Evolutionary conservation across 164 flowering plant genomes (phyloP).

Genomic region (Sextonia rubra): DNA sequence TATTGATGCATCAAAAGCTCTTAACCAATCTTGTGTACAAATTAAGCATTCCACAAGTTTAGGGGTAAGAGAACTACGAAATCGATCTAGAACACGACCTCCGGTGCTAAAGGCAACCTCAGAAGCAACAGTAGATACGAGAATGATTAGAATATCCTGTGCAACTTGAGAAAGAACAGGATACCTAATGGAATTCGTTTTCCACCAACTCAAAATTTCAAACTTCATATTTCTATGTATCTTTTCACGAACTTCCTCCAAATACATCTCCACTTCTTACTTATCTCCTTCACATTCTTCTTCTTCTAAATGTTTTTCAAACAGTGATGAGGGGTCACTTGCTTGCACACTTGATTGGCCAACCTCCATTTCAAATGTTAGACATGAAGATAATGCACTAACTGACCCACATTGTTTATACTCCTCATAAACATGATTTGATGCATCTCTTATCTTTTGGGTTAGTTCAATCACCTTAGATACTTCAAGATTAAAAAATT

Average conservation of each 20-base stretch:
- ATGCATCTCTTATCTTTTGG: neutral
- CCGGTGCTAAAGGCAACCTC: slow-evolving; percentile 1
- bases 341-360: neutral
- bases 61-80: neutral
- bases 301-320: neutral
- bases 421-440: neutral
- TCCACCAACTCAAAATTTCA: neutral
- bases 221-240: too few species aligned
- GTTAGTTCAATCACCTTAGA: neutral
- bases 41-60: neutral
- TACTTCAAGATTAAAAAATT: too few species aligned
- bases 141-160: neutral
- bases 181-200: neutral
- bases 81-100: neutral
- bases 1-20: neutral
- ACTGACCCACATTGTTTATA: neutral
- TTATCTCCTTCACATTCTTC: neutral
- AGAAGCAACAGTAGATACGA: neutral
- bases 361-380: too few species aligned
- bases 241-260: neutral
- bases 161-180: neutral
- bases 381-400: neutral
- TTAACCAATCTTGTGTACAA: neutral
- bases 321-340: neutral
- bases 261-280: too few species aligned